Conservation (phyloP, 73 alveolate genomes). For the Symbiodinium pilosum region DNA sequence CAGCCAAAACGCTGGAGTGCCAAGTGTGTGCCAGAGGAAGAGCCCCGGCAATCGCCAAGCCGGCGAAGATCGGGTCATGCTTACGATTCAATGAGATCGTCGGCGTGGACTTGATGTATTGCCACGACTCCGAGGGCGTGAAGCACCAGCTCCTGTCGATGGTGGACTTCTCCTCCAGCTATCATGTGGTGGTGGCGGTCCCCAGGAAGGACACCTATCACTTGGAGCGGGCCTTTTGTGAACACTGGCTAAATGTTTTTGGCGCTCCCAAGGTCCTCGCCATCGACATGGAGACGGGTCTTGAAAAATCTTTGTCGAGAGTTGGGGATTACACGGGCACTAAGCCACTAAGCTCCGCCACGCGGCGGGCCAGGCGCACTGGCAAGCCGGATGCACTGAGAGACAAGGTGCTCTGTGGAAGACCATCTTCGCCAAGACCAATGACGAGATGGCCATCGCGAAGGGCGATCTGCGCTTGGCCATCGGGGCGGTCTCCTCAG, state of each 20-base stretch:
- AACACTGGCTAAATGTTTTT: not conserved
- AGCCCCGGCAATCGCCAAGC: not conserved
- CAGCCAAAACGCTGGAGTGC: not conserved
- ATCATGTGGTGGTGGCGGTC: not conserved
- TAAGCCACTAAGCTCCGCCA: not conserved
- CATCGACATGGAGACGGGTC: not conserved
- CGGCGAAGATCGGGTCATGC: not conserved
- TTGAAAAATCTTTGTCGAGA: not conserved
- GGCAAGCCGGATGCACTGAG: not conserved
- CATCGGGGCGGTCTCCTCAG: not conserved
- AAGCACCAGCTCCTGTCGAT: not conserved
- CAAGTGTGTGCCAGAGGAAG: not conserved
- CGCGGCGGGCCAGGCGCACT: constrained; percentile 18
- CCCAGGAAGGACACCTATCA: not conserved
- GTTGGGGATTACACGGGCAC: not conserved
- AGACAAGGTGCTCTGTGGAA: not conserved
- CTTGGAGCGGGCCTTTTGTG: not conserved
- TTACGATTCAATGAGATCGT: not conserved
- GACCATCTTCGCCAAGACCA: not conserved
- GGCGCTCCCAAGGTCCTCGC: not conserved
- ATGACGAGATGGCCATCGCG: not conserved
- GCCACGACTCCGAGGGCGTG: not conserved
- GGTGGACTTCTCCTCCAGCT: not conserved
- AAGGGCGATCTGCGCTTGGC: not conserved
- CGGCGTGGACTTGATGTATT: not conserved